Conservation (phyloP, 2,329 filamentous ascomycete genomes). For the Graphilbum fragrans region DNA sequence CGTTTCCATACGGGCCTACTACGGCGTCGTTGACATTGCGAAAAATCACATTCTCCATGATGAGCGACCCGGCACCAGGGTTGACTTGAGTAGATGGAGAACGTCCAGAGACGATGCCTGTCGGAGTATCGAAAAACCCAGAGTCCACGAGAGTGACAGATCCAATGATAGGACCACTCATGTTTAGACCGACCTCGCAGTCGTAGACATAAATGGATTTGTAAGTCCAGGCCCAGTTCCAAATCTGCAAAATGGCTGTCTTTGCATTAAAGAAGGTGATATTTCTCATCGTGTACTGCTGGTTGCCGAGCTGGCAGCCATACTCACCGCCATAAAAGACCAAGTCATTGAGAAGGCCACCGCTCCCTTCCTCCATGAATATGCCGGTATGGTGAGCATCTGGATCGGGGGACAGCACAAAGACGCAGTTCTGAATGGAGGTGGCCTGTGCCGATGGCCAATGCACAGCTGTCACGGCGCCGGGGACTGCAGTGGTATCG, state of each 20-base stretch:
- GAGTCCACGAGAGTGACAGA: conserved; percentile 68
- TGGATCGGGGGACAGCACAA: conserved; percentile 32
- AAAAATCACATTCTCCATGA: conserved; percentile 36
- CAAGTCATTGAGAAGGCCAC: conserved; percentile 57
- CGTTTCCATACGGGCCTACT: conserved; percentile 23
- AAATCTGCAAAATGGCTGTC: conserved; percentile 59
- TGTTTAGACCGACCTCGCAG: conserved; percentile 54
- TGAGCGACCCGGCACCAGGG: conserved; percentile 28
- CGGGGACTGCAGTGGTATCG: conserved; percentile 11
- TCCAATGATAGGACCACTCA: conserved; percentile 57
- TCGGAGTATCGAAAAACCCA: conserved; percentile 58
- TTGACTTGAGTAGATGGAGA: conserved; percentile 17
- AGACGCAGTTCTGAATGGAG: conserved; percentile 44
- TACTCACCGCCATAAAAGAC: conserved; percentile 58
- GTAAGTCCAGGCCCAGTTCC: conserved; percentile 70
- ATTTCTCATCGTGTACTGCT: conserved; percentile 62
- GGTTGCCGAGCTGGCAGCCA: conserved; percentile 46
- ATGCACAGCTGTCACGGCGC: conserved; percentile 29
- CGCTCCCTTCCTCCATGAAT: conserved; percentile 51
- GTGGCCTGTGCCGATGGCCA: conserved; percentile 60
- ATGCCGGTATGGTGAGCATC: conserved; percentile 43
- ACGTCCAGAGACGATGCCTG: conserved; percentile 54
- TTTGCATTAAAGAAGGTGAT: conserved; percentile 51
- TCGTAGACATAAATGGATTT: conserved; percentile 52
- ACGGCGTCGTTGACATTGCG: conserved; percentile 28